Base-by-base conservation (phyloP, 106 monocot species). In the Dendrobium nobile region DNA sequence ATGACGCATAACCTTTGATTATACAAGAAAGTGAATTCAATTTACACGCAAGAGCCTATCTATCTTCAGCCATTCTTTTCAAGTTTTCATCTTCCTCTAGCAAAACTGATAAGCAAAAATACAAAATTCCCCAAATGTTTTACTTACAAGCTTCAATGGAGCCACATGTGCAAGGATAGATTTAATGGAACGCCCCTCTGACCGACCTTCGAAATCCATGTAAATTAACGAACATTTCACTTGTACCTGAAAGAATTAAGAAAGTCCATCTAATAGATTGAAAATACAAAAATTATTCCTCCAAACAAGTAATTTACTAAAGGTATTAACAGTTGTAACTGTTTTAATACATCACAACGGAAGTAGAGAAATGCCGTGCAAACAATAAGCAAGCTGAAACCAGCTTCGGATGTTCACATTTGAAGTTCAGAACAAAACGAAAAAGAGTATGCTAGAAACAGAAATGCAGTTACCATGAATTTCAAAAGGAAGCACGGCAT, bases 141-240 rank as follows among this genome's bases (percentile, higher is more conserved):
- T 70, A 80, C 86, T 41, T 92, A 98, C 97, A 82, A 98, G 92
- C 79, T 98, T 98, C 73, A 98, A 77, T 0, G 97, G 97, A 85
- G 97, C 89, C 61, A 98, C 97, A 78, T 98, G 94, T 19, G 91
- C 81, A 44, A 98, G 28, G 81, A 98, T 94, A 67, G 97, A 94
- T 86, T 98, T 98, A 31, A 98, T 73, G 17, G 97, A 98, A 72
- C 97, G 97, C 24, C 97, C 97, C 86, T 98, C 97, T 84, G 97
- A 98, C 41, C 97, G 94, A 28, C 97, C 97, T 86, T 98, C 97
- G 89, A 98, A 98, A 80, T 95, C 97, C 97, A 98, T 92, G 81
- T 92, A 94, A 64, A 84, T 17, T 59, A 98, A 84, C 64, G 83
- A 81, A 79, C 97, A 98, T 84, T 94, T 98, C 40, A 98, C 97